Evolutionary conservation across 75 land plant genomes (phyloP).

Genomic region (Sequoiadendron giganteum): DNA sequence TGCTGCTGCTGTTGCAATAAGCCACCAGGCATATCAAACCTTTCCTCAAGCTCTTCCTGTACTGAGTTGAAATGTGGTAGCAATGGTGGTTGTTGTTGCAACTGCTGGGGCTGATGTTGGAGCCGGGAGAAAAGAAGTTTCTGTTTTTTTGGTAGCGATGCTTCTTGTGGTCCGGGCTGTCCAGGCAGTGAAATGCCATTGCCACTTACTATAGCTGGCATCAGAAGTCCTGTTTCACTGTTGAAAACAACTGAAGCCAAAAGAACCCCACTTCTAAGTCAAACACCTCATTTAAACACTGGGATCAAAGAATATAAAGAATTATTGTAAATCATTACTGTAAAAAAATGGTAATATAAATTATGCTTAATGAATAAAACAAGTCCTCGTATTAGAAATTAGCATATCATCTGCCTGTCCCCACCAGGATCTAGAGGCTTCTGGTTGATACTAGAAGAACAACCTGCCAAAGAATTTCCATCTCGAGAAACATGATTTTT

Average conservation of each 20-base stretch:
- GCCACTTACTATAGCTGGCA: background rate
- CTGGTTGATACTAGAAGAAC: constrained; percentile 14
- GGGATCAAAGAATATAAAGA: background rate
- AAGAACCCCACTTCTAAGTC: background rate
- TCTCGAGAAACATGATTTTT: constrained; percentile 44
- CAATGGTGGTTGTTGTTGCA: background rate
- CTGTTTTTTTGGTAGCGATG: background rate
- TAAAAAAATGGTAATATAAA: background rate
- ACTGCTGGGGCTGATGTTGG: background rate
- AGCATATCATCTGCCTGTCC: background rate
- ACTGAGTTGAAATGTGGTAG: background rate
- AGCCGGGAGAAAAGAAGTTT: background rate
- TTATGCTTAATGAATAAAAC: background rate
- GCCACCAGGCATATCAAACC: too few relatives aligned
- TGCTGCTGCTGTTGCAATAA: background rate
- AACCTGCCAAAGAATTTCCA: constrained; percentile 14
- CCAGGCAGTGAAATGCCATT: background rate
- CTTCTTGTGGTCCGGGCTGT: background rate
- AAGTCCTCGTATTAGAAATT: background rate
- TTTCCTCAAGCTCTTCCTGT: too few relatives aligned
- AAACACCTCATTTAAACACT: too few relatives aligned
- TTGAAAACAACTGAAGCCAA: background rate
- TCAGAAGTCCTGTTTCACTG: background rate
- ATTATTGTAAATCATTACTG: background rate
- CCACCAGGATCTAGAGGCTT: constrained; percentile 40